These are phyloP conservation scores for Symbiodinium natans DNA, from an alignment of 73 alveolate species.

Conservation along the genomic window DNA sequence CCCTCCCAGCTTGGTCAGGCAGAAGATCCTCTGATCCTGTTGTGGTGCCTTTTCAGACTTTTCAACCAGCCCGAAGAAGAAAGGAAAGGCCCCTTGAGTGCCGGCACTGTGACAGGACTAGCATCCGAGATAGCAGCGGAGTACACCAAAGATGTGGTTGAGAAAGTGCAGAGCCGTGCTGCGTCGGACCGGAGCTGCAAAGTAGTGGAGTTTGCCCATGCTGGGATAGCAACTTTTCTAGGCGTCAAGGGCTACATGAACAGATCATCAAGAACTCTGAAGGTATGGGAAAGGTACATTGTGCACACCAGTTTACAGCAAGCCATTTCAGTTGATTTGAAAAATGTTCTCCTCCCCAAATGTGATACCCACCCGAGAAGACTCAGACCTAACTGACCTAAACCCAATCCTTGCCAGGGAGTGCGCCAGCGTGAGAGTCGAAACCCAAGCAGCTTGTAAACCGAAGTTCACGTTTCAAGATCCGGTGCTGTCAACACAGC, in stretches of 20 bases:
- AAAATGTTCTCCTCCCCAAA: background rate
- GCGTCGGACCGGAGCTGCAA: background rate
- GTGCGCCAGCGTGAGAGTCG: too few species aligned
- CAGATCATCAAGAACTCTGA: background rate
- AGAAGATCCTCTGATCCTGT: too few species aligned
- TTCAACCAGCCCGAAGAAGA: too few species aligned
- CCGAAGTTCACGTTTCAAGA: too few species aligned
- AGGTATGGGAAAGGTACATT: background rate
- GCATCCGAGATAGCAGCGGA: slow-evolving; percentile 34
- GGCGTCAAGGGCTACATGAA: background rate
- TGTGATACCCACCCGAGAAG: too few species aligned
- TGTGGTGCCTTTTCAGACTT: too few species aligned
- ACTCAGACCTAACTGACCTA: too few species aligned
- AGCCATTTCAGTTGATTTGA: background rate
- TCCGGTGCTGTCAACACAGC: too few species aligned
- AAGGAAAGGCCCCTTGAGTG: too few species aligned
- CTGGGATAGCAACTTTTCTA: background rate
- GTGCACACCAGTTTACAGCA: background rate
- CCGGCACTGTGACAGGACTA: background rate
- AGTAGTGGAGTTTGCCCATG: background rate
- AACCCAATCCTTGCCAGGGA: too few species aligned
- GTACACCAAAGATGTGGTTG: slow-evolving; percentile 86
- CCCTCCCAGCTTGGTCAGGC: too few species aligned
- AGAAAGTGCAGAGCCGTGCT: slow-evolving; percentile 5
- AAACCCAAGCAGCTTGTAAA: too few species aligned